phyloP scores from a whole-genome alignment of 2,329 filamentous ascomycete genomes.

The Plenodomus biglobosus region DNA sequence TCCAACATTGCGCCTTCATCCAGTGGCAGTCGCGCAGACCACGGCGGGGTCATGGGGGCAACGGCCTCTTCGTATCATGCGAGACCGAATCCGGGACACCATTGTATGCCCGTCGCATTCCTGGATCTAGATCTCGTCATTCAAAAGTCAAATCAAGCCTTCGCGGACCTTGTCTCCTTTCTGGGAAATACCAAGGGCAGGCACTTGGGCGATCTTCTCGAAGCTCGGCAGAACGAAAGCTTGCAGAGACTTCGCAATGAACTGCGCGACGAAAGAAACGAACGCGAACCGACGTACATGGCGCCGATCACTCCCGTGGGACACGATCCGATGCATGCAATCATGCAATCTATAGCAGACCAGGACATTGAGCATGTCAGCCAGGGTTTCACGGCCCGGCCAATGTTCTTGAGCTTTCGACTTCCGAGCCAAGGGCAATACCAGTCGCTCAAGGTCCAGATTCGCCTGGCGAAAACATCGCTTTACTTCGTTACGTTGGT shows the following conservation, averaged over 20 bases:
- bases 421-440: slow-evolving; percentile 34
- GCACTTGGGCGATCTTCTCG: slow-evolving; percentile 49
- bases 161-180: slow-evolving; percentile 48
- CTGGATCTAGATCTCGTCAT: slow-evolving; percentile 53
- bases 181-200: slow-evolving; percentile 44
- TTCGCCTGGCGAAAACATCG: slow-evolving; percentile 47
- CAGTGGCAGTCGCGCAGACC: slow-evolving; percentile 16
- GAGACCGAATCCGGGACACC: slow-evolving; percentile 31
- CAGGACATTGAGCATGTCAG: slow-evolving; percentile 49
- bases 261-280: slow-evolving; percentile 51
- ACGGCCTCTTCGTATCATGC: slow-evolving; percentile 23
- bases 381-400: slow-evolving; percentile 47
- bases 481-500: slow-evolving; percentile 52
- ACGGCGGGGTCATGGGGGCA: slow-evolving; percentile 21
- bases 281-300: slow-evolving; percentile 53
- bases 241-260: slow-evolving; percentile 49
- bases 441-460: slow-evolving; percentile 40
- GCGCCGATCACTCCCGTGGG: slow-evolving; percentile 51
- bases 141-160: slow-evolving; percentile 49
- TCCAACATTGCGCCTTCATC: slow-evolving; percentile 17
- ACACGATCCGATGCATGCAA: slow-evolving; percentile 46
- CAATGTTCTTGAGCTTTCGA: slow-evolving; percentile 46
- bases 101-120: slow-evolving; percentile 43
- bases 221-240: slow-evolving; percentile 45
- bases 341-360: slow-evolving; percentile 46